phyloP scores from a whole-genome alignment of 1,284 basidiomycete species.

The Ceratobasidium sp. region DNA sequence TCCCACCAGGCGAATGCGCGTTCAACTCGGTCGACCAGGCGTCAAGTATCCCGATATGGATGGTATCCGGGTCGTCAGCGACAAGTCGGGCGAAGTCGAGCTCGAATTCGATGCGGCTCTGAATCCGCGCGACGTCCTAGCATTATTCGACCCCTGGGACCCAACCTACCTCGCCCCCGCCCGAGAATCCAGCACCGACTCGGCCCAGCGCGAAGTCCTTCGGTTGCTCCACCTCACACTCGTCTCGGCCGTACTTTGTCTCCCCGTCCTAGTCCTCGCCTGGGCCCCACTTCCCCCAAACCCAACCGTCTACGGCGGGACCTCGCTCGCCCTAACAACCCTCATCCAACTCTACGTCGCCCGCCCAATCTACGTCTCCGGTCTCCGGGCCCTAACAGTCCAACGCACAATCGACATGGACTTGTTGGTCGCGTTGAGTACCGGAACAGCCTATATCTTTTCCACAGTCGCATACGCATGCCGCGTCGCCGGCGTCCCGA shows the following conservation, averaged over 20 bases:
- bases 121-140: slow-evolving; percentile 39
- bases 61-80: slow-evolving; percentile 4
- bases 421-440: slow-evolving; percentile 54
- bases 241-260: slow-evolving; percentile 49
- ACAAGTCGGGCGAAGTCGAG: slow-evolving; percentile 30
- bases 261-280: slow-evolving; percentile 56
- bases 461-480: slow-evolving; percentile 55
- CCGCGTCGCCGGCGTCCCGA: slow-evolving; percentile 49
- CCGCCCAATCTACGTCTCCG: slow-evolving; percentile 51
- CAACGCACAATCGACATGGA: slow-evolving; percentile 55
- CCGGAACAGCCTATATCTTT: slow-evolving; percentile 54
- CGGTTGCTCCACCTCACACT: slow-evolving; percentile 49
- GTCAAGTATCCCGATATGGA: not conserved
- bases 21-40: not conserved
- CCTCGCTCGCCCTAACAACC: slow-evolving; percentile 53
- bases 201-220: slow-evolving; percentile 44
- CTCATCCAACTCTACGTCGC: slow-evolving; percentile 53
- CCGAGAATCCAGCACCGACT: slow-evolving; percentile 16
- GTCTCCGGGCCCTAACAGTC: slow-evolving; percentile 52
- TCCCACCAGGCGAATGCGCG: not conserved
- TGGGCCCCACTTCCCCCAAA: slow-evolving; percentile 54
- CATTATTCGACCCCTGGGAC: slow-evolving; percentile 37
- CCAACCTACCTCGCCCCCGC: slow-evolving; percentile 33
- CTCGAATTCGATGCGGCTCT: slow-evolving; percentile 19
- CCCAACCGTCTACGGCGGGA: slow-evolving; percentile 50